These are phyloP conservation scores for Berkeleyomyces basicola DNA, from an alignment of 2,329 filamentous ascomycete species.

Conservation along the genomic window DNA sequence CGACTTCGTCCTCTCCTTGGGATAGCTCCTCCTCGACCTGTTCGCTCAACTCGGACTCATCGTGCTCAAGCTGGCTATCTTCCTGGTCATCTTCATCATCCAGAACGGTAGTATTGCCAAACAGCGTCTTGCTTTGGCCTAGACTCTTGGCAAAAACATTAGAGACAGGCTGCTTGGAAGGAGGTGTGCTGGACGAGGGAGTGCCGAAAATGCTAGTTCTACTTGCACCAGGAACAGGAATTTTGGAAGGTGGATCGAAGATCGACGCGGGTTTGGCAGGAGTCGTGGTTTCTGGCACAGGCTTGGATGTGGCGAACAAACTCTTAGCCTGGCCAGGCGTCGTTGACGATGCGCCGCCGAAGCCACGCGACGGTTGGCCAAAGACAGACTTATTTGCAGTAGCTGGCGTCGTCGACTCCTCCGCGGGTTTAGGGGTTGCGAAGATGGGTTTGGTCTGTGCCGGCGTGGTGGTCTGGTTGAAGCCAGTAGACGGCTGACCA, in stretches of 20 bases:
- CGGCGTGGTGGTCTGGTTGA: not conserved
- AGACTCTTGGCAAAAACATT: constrained; percentile 10
- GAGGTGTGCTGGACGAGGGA: constrained; percentile 12
- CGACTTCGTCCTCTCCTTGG: not conserved
- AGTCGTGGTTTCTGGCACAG: constrained; percentile 1
- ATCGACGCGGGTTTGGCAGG: not conserved
- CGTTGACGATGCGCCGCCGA: not conserved
- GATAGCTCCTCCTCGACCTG: not conserved
- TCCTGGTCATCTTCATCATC: not conserved
- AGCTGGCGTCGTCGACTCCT: not conserved
- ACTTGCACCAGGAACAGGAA: constrained; percentile 2
- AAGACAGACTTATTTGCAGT: not conserved
- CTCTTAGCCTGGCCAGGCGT: constrained; percentile 4
- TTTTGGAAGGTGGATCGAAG: not conserved
- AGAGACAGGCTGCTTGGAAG: not conserved
- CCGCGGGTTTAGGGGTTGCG: not conserved
- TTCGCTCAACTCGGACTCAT: not conserved
- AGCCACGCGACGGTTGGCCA: not conserved
- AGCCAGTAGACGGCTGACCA: not conserved
- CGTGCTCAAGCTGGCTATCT: not conserved
- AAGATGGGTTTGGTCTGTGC: not conserved
- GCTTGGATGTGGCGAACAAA: constrained; percentile 1
- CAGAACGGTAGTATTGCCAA: not conserved
- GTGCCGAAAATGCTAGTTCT: constrained; percentile 14
- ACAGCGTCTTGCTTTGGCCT: constrained; percentile 10